Base-by-base conservation (phyloP, 2,329 filamentous ascomycete species). In the Neofusicoccum laricinum region DNA sequence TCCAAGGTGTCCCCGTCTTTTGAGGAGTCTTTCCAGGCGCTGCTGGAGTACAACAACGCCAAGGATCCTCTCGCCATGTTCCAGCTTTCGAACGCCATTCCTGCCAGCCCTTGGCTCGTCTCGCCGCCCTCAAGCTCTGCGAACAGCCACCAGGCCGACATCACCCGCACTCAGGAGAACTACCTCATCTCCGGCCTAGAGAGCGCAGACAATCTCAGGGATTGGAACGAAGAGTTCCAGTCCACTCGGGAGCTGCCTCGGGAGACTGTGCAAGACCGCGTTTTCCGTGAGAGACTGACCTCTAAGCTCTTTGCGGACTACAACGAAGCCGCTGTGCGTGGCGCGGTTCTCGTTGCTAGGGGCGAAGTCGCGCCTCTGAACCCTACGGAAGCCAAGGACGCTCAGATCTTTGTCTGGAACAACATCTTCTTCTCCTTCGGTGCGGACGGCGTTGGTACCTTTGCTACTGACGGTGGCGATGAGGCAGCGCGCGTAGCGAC, bases 361-460 rank as follows among this genome's bases (percentile, higher is more conserved):
- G 95, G 95, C 62, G 95, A 99, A 77, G 90, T 99, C 68, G 89
- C 93, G 19, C 92, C 95, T 6, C 81, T 99, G 63, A 99, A 99
- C 80, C 96, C 95, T 6, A 98, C 94, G 0, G 95, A 99, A 79
- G 88, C 85, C 68, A 87, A 85, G 69, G 94, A 99, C 76, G 95
- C 95, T 3, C 95, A 99, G 77, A 99, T 99, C 69, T 99, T 97
- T 73, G 94, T 99, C 25, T 97, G 98, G 83, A 98, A 98, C 84
- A 99, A 99, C 79, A 93, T 99, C 69, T 99, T 99, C 82, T 99
- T 97, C 82, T 98, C 95, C 0, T 98, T 97, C 71, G 95, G 95
- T 67, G 94, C 95, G 49, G 95, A 99, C 76, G 96, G 95, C 61
- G 95, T 98, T 50, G 94, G 95, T 48, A 99, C 95, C 15, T 99